Evolutionary conservation across 768 basidiomycete species (phyloP).

Genomic region (Astraeus odoratus): DNA sequence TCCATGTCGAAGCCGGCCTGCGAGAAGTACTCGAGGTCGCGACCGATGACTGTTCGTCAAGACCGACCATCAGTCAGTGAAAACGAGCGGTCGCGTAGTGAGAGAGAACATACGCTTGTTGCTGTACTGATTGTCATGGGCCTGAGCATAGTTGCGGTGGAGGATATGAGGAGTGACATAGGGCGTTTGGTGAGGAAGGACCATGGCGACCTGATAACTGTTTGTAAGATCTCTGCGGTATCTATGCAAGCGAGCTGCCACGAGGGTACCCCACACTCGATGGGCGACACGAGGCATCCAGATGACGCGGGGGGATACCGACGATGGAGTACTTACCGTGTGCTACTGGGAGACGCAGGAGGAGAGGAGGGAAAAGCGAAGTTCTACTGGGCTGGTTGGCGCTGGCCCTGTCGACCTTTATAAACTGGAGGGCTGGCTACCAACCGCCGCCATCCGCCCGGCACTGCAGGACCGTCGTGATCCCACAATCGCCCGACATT

Average conservation of each 20-base stretch:
- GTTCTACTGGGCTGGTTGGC: background rate
- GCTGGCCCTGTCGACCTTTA: background rate
- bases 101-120: slow-evolving; percentile 44
- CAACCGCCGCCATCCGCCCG: no score
- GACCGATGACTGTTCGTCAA: slow-evolving; percentile 65
- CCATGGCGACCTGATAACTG: slow-evolving; percentile 40
- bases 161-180: slow-evolving; percentile 87
- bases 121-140: slow-evolving; percentile 55
- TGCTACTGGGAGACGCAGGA: background rate
- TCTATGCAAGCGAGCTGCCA: background rate
- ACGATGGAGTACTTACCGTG: background rate
- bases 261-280: background rate
- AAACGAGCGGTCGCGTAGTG: slow-evolving; percentile 1
- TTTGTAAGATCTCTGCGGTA: background rate
- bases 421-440: no score
- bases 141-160: slow-evolving; percentile 79
- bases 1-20: slow-evolving; percentile 99
- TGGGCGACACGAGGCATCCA: background rate
- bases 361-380: background rate
- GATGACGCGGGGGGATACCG: background rate
- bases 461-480: background rate
- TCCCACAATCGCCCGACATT: background rate
- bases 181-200: slow-evolving; percentile 65
- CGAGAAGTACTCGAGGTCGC: slow-evolving; percentile 94
- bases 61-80: slow-evolving; percentile 2